Evolutionary conservation across 2,329 filamentous ascomycete genomes (phyloP), one percentile per base, ranked within the genome.

Genomic region (Chaetomium globosum): DNA sequence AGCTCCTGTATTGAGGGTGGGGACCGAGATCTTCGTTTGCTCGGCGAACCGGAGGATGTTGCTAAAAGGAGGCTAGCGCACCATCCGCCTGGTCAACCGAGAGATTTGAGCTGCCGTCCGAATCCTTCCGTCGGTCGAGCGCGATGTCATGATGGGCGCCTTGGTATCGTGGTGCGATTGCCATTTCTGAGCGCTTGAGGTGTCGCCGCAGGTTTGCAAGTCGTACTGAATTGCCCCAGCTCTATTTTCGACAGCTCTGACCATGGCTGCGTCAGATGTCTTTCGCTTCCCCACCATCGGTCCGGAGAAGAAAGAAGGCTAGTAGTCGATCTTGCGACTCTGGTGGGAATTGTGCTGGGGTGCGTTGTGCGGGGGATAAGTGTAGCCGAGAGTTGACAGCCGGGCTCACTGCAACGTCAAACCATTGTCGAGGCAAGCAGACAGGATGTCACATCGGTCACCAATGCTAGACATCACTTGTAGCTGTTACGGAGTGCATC

Each of bases 41-140:
- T 75, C 58, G 74, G 76, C 73, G 73, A 67, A 71, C 73, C 77
- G 77, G 77, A 71, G 73, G 65, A 70, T 69, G 68, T 73, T 74
- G 71, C 77, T 77, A 48, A 70, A 79, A 77, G 63, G 57, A 74
- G 76, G 65, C 71, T 77, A 77, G 73, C 39, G 39, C 39, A 61
- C 65, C 61, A 10, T 36, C 49, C 52, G 61, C 53, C 57, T 64
- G 57, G 63, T 52, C 31, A 58, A 60, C 66, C 70, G 68, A 71
- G 62, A 68, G 68, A 71, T 69, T 68, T 65, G 54, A 61, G 62
- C 64, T 69, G 66, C 68, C 64, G 33, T 56, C 60, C 36, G 54
- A 53, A 57, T 36, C 39, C 55, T 63, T 36, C 49, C 51, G 30
- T 56, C 49, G 55, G 30, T 56, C 58, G 48, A 52, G 54, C 59